Evolutionary conservation across 2,329 filamentous ascomycete genomes (phyloP), one percentile per base, ranked within the genome.

Genomic region (Zasmidium citrigriseum): DNA sequence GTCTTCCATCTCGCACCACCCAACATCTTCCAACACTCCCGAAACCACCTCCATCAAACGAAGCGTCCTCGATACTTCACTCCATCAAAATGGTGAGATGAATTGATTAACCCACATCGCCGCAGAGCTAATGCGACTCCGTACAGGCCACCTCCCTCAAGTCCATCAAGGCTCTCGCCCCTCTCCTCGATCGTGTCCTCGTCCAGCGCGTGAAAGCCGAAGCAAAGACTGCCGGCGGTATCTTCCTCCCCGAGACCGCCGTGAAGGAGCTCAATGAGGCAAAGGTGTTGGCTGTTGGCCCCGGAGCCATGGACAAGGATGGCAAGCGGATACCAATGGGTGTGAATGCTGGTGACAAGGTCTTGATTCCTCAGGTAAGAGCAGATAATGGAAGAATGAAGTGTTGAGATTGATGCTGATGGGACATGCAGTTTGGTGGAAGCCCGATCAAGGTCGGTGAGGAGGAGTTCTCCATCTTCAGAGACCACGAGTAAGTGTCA

Each of bases 181-280:
- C 95, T 64, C 93, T 99, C 69, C 88, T 99, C 79, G 95, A 99
- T 87, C 93, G 95, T 72, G 92, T 99, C 70, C 89, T 99, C 66
- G 91, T 99, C 69, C 95, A 99, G 87, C 91, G 95, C 80, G 81
- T 97, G 82, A 98, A 98, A 84, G 90, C 93, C 73, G 93, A 98
- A 81, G 79, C 92, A 75, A 97, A 97, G 86, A 99, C 95, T 51
- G 92, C 95, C 70, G 88, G 88, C 73, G 95, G 95, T 73, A 96
- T 99, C 84, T 97, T 96, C 85, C 90, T 99, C 67, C 95, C 95
- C 69, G 95, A 99, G 83, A 93, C 89, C 63, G 90, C 89, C 73
- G 91, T 98, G 75, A 96, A 99, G 86, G 95, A 99, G 79, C 86
- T 98, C 76, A 98, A 97, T 80, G 93, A 98, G 84, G 95, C 91